A percentile compares a stretch with the other conserved stretches of the same genome.
Conservation (phyloP, 768 basidiomycete genomes). For the Scleroderma citrinum region DNA sequence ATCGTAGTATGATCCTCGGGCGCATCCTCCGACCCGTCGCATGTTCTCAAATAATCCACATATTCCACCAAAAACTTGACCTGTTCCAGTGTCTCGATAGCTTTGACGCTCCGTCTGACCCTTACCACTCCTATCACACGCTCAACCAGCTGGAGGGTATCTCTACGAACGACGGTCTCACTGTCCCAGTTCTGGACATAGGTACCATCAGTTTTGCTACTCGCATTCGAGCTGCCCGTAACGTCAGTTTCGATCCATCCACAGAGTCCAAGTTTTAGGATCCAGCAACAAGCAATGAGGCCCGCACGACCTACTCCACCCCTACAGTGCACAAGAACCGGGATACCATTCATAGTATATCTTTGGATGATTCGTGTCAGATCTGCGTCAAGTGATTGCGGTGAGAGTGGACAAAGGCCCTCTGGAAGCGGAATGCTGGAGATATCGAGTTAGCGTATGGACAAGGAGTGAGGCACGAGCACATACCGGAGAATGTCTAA, state of each 20-base stretch:
- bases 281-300: slow-evolving; percentile 88
- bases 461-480: not conserved
- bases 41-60: slow-evolving; percentile 50
- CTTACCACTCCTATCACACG: slow-evolving; percentile 69
- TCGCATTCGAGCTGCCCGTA: not conserved
- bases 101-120: slow-evolving; percentile 76
- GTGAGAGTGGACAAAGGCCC: slow-evolving; percentile 69
- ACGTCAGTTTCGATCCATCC: slow-evolving; percentile 47
- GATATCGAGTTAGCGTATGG: not conserved
- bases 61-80: slow-evolving; percentile 78
- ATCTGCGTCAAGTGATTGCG: slow-evolving; percentile 56
- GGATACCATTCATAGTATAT: slow-evolving; percentile 69
- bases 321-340: slow-evolving; percentile 83
- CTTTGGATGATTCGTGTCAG: slow-evolving; percentile 57
- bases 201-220: slow-evolving; percentile 8
- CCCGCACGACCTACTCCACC: slow-evolving; percentile 95
- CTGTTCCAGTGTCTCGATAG: slow-evolving; percentile 92
- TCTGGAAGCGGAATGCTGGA: slow-evolving; percentile 84
- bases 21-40: not conserved
- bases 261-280: slow-evolving; percentile 86
- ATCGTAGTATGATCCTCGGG: not conserved
- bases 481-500: slow-evolving; percentile 75
- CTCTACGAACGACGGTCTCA: slow-evolving; percentile 28
- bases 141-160: slow-evolving; percentile 64
- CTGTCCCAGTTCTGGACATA: slow-evolving; percentile 13